Percentiles rank a stretch among this genome's conserved stretches.
phyloP scores from a whole-genome alignment of 2,329 filamentous ascomycete genomes.

The Claviceps pazoutovae region DNA sequence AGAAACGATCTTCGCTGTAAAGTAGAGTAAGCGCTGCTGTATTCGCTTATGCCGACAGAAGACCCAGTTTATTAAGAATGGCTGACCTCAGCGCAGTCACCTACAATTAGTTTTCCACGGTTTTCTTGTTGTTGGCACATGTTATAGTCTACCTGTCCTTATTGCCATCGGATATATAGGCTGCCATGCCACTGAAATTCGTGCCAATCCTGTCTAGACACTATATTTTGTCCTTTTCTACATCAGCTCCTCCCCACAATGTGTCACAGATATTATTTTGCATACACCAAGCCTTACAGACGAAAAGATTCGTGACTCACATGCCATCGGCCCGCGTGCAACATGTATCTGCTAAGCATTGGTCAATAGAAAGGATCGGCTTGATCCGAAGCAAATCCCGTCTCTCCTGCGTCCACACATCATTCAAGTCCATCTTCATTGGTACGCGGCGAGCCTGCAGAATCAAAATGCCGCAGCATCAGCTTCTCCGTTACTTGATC shows the following conservation, averaged over 20 bases:
- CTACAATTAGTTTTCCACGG: no score
- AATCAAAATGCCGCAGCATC: background rate
- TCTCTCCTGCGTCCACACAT: background rate
- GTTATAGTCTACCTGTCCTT: no score
- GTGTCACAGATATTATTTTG: background rate
- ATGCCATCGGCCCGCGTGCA: background rate
- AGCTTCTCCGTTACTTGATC: background rate
- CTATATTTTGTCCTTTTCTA: background rate
- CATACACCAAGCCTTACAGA: background rate
- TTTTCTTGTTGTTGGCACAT: no score
- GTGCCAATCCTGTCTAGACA: no score
- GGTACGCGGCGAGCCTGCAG: no score
- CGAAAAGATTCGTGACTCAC: background rate
- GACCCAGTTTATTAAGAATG: background rate
- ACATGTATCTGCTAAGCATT: background rate
- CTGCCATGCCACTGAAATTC: no score
- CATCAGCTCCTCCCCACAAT: background rate
- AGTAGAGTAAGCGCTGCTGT: no score
- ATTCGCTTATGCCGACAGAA: background rate
- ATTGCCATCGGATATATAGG: no score
- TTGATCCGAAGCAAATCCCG: background rate
- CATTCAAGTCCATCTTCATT: background rate
- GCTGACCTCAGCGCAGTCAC: background rate
- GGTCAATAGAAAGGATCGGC: background rate
- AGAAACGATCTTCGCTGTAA: no score